phyloP scores from a whole-genome alignment of 2,329 filamentous ascomycete species.

The Blastomyces silverae region DNA sequence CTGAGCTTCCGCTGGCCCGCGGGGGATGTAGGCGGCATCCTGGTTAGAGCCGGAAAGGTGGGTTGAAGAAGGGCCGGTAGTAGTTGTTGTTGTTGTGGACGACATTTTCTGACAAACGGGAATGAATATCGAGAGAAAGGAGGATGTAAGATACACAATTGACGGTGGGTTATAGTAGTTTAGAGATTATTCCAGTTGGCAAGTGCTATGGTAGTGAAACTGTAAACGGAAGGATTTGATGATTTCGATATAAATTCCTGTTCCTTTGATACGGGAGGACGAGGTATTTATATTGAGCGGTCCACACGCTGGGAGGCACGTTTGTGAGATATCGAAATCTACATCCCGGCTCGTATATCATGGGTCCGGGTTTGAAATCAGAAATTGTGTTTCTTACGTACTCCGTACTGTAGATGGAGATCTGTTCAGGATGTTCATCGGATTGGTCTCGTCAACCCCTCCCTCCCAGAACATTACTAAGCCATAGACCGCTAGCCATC shows the following conservation, averaged over 20 bases:
- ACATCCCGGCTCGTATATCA: neutral
- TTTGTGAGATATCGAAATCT: neutral
- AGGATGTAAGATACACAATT: neutral
- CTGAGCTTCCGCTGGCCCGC: constrained; percentile 56
- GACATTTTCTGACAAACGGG: constrained; percentile 24
- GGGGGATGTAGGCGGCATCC: constrained; percentile 40
- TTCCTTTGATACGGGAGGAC: neutral
- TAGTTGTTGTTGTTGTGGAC: constrained; percentile 18
- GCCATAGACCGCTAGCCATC: neutral
- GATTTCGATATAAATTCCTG: neutral
- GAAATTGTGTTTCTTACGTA: too few species aligned
- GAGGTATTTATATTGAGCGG: neutral
- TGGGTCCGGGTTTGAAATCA: neutral
- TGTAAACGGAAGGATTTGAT: neutral
- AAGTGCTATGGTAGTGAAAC: neutral
- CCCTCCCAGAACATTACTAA: neutral
- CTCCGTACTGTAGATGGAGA: too few species aligned
- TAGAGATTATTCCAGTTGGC: neutral
- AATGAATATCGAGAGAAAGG: neutral
- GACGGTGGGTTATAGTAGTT: neutral
- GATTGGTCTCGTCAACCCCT: too few species aligned
- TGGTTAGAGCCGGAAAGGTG: constrained; percentile 25
- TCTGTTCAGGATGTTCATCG: too few species aligned
- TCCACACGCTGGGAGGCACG: neutral
- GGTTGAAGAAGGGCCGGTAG: constrained; percentile 13